Percentiles rank a stretch among this genome's conserved stretches.
These are phyloP conservation scores for Stephanodiscus minutulus DNA, from an alignment of 108 stramenopile genomes.

Conservation along the genomic window DNA sequence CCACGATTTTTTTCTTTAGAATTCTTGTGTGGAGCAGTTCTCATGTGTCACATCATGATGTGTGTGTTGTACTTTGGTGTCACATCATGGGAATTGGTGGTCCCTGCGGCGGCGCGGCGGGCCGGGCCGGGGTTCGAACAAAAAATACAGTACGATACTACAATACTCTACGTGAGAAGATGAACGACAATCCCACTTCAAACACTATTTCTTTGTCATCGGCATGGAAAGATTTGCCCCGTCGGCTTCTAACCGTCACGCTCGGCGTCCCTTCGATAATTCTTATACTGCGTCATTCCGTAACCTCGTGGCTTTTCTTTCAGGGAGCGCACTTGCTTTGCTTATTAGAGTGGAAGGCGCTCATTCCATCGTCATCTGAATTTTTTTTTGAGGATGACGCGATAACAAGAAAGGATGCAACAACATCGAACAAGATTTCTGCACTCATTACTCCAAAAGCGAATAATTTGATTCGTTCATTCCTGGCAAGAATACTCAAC, in stretches of 20 bases:
- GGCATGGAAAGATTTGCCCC: slow-evolving; percentile 64
- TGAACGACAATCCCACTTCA: not conserved
- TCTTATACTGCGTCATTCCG: slow-evolving; percentile 42
- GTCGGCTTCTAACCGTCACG: slow-evolving; percentile 67
- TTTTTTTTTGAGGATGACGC: not conserved
- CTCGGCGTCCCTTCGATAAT: slow-evolving; percentile 75
- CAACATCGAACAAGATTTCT: not conserved
- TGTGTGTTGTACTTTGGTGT: too few species aligned
- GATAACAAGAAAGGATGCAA: not conserved
- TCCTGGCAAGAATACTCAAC: not conserved
- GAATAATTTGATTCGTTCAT: not conserved
- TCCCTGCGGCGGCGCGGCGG: too few species aligned
- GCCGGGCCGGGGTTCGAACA: too few species aligned
- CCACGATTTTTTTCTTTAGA: too few species aligned
- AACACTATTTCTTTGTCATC: slow-evolving; percentile 3
- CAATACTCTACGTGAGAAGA: not conserved
- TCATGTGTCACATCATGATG: too few species aligned
- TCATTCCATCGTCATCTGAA: slow-evolving; percentile 12
- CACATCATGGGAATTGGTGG: too few species aligned
- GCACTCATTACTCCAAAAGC: not conserved
- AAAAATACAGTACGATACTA: too few species aligned
- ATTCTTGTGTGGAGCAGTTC: too few species aligned
- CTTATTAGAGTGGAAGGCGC: slow-evolving; percentile 54
- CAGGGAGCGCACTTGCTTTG: slow-evolving; percentile 57
- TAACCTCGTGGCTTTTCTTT: slow-evolving; percentile 62